phyloP scores from a whole-genome alignment of 192 early-diverging fungal species.

The Backusella sp. region DNA sequence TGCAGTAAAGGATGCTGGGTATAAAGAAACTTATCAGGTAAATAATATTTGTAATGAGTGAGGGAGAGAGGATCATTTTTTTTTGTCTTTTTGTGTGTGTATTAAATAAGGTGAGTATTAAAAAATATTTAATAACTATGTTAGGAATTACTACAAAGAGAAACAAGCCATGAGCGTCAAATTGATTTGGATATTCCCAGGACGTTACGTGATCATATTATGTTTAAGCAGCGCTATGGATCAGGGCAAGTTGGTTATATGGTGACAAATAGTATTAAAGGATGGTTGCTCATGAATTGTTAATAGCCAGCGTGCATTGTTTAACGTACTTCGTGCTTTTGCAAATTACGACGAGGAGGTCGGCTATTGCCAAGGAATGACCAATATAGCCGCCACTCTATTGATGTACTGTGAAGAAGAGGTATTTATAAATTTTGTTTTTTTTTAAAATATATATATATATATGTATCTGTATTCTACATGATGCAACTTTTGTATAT shows the following conservation, averaged over 20 bases:
- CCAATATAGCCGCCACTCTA: conserved; percentile 75
- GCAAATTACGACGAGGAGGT: conserved; percentile 72
- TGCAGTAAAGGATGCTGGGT: conserved; percentile 17
- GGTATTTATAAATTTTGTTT: conserved; percentile 32
- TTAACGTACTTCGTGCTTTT: conserved; percentile 79
- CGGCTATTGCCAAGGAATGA: conserved; percentile 89
- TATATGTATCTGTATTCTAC: background rate
- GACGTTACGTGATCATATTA: conserved; percentile 56
- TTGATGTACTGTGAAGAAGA: conserved; percentile 67
- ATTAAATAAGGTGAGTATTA: background rate
- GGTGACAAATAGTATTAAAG: background rate
- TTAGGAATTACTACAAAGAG: conserved; percentile 24
- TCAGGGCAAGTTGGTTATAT: conserved; percentile 41
- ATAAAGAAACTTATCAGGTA: conserved; percentile 19
- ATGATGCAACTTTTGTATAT: background rate
- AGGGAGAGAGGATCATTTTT: background rate
- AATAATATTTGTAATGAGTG: conserved; percentile 9
- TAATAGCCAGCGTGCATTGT: conserved; percentile 71
- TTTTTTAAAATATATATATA: conserved; percentile 7
- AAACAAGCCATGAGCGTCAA: conserved; percentile 49
- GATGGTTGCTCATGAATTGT: background rate
- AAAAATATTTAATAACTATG: background rate
- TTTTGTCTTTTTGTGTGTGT: background rate
- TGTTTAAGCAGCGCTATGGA: conserved; percentile 59
- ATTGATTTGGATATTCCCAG: conserved; percentile 62